Conservation (phyloP, 1,139 yeast species). For the Spencermartinsiella ligniputridi region DNA sequence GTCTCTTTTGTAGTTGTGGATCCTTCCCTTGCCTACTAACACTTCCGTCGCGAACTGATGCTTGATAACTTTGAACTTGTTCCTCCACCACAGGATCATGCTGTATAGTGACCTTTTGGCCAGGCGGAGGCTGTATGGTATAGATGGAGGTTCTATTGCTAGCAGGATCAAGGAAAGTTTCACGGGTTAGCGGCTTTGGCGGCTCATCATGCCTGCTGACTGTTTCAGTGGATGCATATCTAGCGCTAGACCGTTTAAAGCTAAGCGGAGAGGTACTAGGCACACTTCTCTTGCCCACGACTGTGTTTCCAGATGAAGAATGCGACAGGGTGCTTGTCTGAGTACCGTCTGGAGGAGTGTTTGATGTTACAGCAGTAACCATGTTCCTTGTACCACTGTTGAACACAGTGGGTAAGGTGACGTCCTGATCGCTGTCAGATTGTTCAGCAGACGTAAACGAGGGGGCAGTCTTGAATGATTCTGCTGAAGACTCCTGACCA, state of each 20-base stretch:
- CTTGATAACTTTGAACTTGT: neutral
- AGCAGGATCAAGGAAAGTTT: neutral
- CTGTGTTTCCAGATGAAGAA: constrained; percentile 14
- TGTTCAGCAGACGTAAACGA: constrained; percentile 3
- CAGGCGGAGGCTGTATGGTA: neutral
- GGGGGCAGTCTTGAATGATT: constrained; percentile 14
- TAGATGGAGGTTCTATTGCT: constrained; percentile 1
- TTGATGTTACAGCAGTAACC: neutral
- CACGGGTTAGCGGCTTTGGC: neutral
- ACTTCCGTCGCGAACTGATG: neutral
- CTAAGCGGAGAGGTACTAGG: constrained; percentile 4
- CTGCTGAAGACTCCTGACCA: constrained; percentile 13
- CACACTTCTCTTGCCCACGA: neutral
- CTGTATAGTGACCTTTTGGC: neutral
- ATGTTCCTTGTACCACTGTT: neutral
- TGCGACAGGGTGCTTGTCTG: constrained; percentile 9
- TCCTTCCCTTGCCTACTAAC: neutral
- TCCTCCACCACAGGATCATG: neutral
- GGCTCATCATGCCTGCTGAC: neutral
- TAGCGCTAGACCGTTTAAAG: neutral
- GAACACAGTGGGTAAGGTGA: neutral
- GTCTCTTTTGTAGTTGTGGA: neutral
- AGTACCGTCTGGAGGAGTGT: neutral
- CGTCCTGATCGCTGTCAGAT: constrained; percentile 1
- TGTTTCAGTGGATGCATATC: neutral